phyloP scores from a whole-genome alignment of 306 rosid genomes.

The Benincasa hispida region DNA sequence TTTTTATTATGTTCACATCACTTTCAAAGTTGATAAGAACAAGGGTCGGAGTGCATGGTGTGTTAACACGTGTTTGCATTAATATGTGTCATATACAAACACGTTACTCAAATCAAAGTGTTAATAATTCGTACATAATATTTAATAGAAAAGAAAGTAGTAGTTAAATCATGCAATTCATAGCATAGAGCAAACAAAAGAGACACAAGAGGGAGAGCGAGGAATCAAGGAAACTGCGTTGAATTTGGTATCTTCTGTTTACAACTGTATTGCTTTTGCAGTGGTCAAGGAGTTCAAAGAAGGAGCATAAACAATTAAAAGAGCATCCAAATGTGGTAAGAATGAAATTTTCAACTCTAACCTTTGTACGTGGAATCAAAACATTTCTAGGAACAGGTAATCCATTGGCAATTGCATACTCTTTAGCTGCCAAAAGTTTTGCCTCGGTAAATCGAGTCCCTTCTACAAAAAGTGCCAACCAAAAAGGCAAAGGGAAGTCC shows the following conservation, averaged over 20 bases:
- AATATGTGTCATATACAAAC: background rate
- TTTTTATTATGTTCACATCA: background rate
- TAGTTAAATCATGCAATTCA: background rate
- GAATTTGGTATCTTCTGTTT: background rate
- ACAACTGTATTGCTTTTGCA: background rate
- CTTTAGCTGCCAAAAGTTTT: slow-evolving; percentile 82
- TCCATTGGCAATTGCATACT: slow-evolving; percentile 63
- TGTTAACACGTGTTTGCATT: background rate
- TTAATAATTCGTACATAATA: background rate
- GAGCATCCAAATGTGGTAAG: background rate
- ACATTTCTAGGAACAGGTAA: slow-evolving; percentile 73
- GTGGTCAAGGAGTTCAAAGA: background rate
- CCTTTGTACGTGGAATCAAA: slow-evolving; percentile 97
- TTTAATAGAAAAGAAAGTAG: background rate
- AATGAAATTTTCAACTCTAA: slow-evolving; percentile 8
- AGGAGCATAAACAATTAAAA: background rate
- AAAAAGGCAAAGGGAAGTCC: slow-evolving; percentile 83
- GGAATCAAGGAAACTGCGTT: background rate
- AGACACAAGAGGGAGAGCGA: background rate
- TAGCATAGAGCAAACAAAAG: background rate
- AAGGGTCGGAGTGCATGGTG: background rate
- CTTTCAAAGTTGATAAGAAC: background rate
- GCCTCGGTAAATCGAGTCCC: slow-evolving; percentile 91
- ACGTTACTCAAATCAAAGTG: background rate
- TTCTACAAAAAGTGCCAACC: slow-evolving; percentile 95